A percentile compares a stretch with the other conserved stretches of the same genome.
phyloP scores from a whole-genome alignment of 495 filamentous ascomycete species.

The Penicillium steckii region DNA sequence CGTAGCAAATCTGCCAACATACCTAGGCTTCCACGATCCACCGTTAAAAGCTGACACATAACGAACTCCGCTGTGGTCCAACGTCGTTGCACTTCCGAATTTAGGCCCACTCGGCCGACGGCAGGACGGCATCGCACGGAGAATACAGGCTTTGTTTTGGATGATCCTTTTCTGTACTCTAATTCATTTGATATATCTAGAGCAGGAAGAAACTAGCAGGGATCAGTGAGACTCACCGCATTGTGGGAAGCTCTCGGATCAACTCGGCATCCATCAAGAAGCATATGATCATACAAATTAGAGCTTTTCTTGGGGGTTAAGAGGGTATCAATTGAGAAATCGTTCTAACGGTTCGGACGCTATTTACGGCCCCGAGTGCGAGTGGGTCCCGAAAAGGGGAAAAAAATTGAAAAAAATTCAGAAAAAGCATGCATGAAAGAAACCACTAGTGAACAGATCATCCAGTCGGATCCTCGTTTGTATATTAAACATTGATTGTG shows the following conservation, averaged over 20 bases:
- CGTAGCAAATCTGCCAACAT: background rate
- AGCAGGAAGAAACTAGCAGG: background rate
- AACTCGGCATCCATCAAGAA: background rate
- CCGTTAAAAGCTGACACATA: background rate
- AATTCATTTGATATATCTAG: background rate
- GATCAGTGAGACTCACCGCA: background rate
- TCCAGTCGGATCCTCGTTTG: background rate
- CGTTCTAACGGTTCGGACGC: background rate
- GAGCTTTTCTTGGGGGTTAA: no score
- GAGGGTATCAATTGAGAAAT: no score
- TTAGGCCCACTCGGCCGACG: slow-evolving; percentile 19
- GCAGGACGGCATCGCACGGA: slow-evolving; percentile 8
- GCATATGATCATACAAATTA: background rate
- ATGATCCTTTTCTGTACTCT: background rate
- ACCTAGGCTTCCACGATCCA: slow-evolving; percentile 4
- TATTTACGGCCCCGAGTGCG: background rate
- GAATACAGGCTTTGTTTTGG: slow-evolving; percentile 1
- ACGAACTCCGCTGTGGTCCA: slow-evolving; percentile 20
- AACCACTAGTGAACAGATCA: background rate
- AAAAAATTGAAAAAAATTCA: no score
- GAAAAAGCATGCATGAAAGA: background rate
- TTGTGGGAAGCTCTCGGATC: no score
- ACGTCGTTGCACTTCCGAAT: slow-evolving; percentile 9
- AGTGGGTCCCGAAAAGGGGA: background rate
- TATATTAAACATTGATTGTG: background rate